A percentile compares a stretch with the other conserved stretches of the same genome.
These are phyloP conservation scores for Epichloe coenophiala DNA, from an alignment of 2,329 filamentous ascomycete species.

Conservation along the genomic window DNA sequence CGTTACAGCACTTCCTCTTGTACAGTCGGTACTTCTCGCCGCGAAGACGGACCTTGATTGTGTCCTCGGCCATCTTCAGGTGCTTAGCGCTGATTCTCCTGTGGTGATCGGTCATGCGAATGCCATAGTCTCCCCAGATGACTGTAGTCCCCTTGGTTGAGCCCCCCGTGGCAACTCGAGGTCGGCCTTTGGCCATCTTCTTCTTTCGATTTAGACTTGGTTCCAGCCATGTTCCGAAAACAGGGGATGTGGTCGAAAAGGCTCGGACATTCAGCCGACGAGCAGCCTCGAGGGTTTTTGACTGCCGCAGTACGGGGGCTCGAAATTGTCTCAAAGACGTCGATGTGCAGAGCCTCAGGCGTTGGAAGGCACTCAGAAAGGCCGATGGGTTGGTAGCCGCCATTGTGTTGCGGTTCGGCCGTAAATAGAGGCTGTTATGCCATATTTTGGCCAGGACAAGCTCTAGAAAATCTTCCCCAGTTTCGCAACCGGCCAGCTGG, in stretches of 20 bases:
- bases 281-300: constrained; percentile 16
- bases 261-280: constrained; percentile 37
- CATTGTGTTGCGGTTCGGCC: constrained; percentile 26
- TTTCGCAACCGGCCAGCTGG: constrained; percentile 1
- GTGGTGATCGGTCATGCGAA: constrained; percentile 89
- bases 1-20: constrained; percentile 80
- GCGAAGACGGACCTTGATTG: constrained; percentile 76
- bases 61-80: constrained; percentile 83
- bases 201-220: constrained; percentile 63
- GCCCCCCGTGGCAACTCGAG: constrained; percentile 84
- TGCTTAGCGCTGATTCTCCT: constrained; percentile 77
- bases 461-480: constrained; percentile 10
- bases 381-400: constrained; percentile 29
- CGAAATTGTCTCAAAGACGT: constrained; percentile 26
- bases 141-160: constrained; percentile 88
- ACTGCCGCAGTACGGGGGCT: constrained; percentile 16
- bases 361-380: constrained; percentile 37
- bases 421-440: constrained; percentile 5
- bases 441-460: constrained; percentile 11
- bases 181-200: constrained; percentile 84
- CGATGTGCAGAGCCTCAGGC: constrained; percentile 31
- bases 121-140: constrained; percentile 88
- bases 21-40: constrained; percentile 89
- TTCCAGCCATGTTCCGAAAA: constrained; percentile 63
- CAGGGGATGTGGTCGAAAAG: constrained; percentile 57